Base-by-base conservation (phyloP, 495 filamentous ascomycete genomes). In the Beverwykella pulmonaria region DNA sequence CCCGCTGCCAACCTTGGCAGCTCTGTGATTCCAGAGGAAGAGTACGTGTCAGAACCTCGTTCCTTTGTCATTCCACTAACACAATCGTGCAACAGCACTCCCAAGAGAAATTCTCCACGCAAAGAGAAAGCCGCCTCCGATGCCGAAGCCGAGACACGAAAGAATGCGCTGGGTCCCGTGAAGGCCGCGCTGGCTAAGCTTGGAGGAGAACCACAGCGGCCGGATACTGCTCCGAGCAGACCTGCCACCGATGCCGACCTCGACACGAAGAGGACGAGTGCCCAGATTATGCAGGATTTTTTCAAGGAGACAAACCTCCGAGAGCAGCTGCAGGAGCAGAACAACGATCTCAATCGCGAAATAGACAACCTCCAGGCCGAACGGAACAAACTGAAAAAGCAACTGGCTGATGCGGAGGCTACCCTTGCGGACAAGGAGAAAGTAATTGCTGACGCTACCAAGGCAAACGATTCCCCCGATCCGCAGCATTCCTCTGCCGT, bases 251-350 rank as follows among this genome's bases (percentile, higher is more conserved):
- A 71, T 8, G 32, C 34, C 32, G 65, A 68, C 15, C 12, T 65
- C 8, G 69, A 71, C 6, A 63, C 27, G 1, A 63, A 59, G 26
- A 22, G 59, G 20, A 39, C 50, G 30, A 68, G 60, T 46, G 65
- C 58, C 5, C 53, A 68, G 56, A 56, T 71, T 9, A 68, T 71
- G 69, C 65, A 68, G 41, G 65, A 71, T 59, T 71, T 71, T 44
- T 58, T 71, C 53, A 68, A 68, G 64, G 69, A 71, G 60, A 71
- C 69, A 1, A 65, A 34, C 30, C 8, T 61, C 9, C 50, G 69
- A 15, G 69, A 71, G 29, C 55, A 41, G 25, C 56, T 71, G 10
- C 69, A 71, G 30, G 65, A 71, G 49, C 32, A 65, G 25, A 36
- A 32, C 34, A 48, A 68, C 27, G 56, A 65, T 27, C 48, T 68